A percentile compares a stretch with the other conserved stretches of the same genome.
These are phyloP conservation scores for Cyamopsis tetragonoloba DNA, from an alignment of 306 rosid genomes.

Conservation along the genomic window DNA sequence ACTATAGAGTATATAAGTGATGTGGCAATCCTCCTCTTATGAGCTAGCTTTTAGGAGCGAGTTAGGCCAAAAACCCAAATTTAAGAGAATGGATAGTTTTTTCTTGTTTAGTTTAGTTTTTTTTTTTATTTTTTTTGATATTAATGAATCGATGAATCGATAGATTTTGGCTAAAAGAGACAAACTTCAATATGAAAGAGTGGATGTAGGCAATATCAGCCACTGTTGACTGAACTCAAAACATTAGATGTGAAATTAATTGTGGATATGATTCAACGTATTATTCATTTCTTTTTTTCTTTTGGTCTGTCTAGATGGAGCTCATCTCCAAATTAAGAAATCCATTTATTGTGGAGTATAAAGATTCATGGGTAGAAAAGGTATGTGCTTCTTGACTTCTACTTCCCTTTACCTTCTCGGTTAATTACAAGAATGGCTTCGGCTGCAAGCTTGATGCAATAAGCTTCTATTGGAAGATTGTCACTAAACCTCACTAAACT, in stretches of 20 bases:
- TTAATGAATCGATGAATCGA: no score
- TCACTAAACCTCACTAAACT: background rate
- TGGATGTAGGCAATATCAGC: background rate
- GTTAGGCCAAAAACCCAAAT: no score
- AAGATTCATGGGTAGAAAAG: constrained; percentile 98
- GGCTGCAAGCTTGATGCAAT: background rate
- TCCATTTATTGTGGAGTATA: constrained; percentile 92
- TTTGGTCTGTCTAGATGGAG: constrained; percentile 61
- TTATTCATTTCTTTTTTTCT: background rate
- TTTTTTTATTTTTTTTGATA: no score
- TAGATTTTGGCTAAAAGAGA: background rate
- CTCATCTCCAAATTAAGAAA: constrained; percentile 74
- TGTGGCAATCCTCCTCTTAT: no score
- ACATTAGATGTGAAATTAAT: constrained; percentile 10
- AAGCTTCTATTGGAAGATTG: constrained; percentile 13
- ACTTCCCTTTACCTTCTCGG: background rate
- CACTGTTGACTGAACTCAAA: constrained; percentile 11
- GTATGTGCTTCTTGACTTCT: constrained; percentile 29
- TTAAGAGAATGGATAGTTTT: no score
- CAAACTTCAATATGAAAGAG: background rate
- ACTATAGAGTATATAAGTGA: no score
- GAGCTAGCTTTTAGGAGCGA: no score
- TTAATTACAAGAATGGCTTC: constrained; percentile 4
- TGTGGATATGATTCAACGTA: background rate
- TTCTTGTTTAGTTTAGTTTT: no score